Conservation (phyloP, 1,284 basidiomycete genomes). For the Entoloma clypeatum region DNA sequence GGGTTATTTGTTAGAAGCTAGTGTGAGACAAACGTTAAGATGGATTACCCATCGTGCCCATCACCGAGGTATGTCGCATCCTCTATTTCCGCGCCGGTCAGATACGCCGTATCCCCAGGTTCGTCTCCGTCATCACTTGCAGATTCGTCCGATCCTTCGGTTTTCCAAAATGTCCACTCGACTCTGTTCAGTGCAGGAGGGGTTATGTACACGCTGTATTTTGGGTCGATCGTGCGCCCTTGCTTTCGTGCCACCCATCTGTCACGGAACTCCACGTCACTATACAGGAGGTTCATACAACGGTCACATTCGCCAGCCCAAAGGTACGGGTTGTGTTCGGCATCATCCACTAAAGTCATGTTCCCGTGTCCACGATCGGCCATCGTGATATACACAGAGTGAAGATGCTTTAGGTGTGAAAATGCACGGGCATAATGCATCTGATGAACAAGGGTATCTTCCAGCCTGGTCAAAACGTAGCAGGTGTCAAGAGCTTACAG, state of each 20-base stretch:
- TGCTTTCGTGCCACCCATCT: slow-evolving; percentile 30
- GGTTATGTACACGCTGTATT: slow-evolving; percentile 15
- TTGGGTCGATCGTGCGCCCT: slow-evolving; percentile 13
- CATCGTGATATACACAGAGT: slow-evolving; percentile 28
- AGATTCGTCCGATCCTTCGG: slow-evolving; percentile 17
- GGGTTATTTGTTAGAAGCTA: too few relatives aligned
- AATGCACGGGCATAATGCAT: slow-evolving; percentile 29
- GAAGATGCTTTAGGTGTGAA: slow-evolving; percentile 22
- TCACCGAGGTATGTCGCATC: too few relatives aligned
- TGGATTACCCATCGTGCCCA: too few relatives aligned
- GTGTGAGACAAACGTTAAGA: too few relatives aligned
- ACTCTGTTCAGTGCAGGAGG: slow-evolving; percentile 29
- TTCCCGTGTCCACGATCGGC: slow-evolving; percentile 23
- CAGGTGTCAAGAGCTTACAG: slow-evolving; percentile 22
- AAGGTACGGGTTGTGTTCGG: slow-evolving; percentile 21
- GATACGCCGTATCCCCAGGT: too few relatives aligned
- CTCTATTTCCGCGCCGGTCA: too few relatives aligned
- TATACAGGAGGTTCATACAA: slow-evolving; percentile 34
- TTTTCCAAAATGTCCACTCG: slow-evolving; percentile 28
- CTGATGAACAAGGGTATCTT: slow-evolving; percentile 15
- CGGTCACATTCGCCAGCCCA: slow-evolving; percentile 36
- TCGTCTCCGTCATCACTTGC: slow-evolving; percentile 5
- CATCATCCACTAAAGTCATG: slow-evolving; percentile 14
- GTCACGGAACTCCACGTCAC: slow-evolving; percentile 26
- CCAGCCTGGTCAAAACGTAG: neutral